Evolutionary conservation across 106 monocot genomes (phyloP).

Genomic region (Dendrobium chrysotoxum): DNA sequence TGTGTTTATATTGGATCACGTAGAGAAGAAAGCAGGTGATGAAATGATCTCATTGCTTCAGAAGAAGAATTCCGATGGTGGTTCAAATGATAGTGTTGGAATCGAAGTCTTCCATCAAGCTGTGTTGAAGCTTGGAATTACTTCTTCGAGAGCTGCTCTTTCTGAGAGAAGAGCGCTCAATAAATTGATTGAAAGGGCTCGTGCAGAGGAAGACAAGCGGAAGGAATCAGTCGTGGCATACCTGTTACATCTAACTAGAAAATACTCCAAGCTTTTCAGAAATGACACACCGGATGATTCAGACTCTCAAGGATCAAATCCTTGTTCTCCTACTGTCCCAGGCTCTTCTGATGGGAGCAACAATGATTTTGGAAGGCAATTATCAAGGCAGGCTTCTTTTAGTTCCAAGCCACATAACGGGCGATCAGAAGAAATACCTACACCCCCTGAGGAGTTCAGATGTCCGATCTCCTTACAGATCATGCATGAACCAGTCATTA

Average conservation of each 20-base stretch:
- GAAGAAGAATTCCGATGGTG: conserved; percentile 38
- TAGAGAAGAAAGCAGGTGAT: conserved; percentile 62
- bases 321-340: conserved; percentile 41
- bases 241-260: conserved; percentile 70
- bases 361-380: conserved; percentile 22
- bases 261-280: conserved; percentile 74
- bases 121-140: conserved; percentile 59
- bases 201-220: conserved; percentile 53
- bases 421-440: conserved; percentile 33
- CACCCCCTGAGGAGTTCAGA: conserved; percentile 75
- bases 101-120: conserved; percentile 70
- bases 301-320: conserved; percentile 62
- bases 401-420: conserved; percentile 24
- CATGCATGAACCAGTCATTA: conserved; percentile 92
- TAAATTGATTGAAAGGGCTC: conserved; percentile 67
- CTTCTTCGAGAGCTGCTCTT: conserved; percentile 68
- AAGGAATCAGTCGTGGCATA: conserved; percentile 73
- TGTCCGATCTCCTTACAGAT: conserved; percentile 92
- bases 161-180: conserved; percentile 83
- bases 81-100: conserved; percentile 31
- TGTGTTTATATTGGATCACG: conserved; percentile 51
- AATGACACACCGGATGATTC: conserved; percentile 48
- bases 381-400: conserved; percentile 45
- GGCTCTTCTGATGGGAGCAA: conserved; percentile 19
- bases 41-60: conserved; percentile 61